Conservation (phyloP, 495 filamentous ascomycete genomes). For the Venustampulla echinocandica region DNA sequence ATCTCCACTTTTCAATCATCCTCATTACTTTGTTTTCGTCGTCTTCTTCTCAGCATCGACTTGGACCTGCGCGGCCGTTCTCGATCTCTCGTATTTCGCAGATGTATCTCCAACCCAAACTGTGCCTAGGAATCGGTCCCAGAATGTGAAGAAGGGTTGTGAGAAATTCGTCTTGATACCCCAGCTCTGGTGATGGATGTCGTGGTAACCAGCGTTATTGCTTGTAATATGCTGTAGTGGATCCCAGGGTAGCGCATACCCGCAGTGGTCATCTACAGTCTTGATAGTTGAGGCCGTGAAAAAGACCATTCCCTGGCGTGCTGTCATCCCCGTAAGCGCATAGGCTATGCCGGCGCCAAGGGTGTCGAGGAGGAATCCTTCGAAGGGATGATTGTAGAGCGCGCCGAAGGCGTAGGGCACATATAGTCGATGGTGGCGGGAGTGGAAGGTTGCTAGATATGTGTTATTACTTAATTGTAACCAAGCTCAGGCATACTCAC, state of each 20-base stretch:
- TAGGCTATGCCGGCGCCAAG: constrained; percentile 75
- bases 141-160: constrained; percentile 82
- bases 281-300: constrained; percentile 82
- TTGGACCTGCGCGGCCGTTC: constrained; percentile 27
- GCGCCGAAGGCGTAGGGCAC: constrained; percentile 97
- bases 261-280: constrained; percentile 95
- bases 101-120: constrained; percentile 51
- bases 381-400: constrained; percentile 89
- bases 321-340: constrained; percentile 64
- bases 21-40: too few relatives aligned
- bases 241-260: constrained; percentile 91
- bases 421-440: constrained; percentile 89
- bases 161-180: constrained; percentile 80
- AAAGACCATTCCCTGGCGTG: constrained; percentile 74
- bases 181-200: constrained; percentile 98
- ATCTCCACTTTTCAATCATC: too few relatives aligned
- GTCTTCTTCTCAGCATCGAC: constrained; percentile 23
- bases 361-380: constrained; percentile 90
- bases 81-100: constrained; percentile 14
- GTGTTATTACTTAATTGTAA: constrained; percentile 1
- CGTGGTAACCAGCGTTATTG: constrained; percentile 93
- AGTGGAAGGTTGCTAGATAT: constrained; percentile 69
- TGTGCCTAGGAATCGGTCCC: constrained; percentile 66
- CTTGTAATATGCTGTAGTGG: constrained; percentile 82
- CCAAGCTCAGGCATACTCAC: constrained; percentile 33